Conservation (phyloP, 1,139 yeast genomes). For the Debaryomyces sp. region DNA sequence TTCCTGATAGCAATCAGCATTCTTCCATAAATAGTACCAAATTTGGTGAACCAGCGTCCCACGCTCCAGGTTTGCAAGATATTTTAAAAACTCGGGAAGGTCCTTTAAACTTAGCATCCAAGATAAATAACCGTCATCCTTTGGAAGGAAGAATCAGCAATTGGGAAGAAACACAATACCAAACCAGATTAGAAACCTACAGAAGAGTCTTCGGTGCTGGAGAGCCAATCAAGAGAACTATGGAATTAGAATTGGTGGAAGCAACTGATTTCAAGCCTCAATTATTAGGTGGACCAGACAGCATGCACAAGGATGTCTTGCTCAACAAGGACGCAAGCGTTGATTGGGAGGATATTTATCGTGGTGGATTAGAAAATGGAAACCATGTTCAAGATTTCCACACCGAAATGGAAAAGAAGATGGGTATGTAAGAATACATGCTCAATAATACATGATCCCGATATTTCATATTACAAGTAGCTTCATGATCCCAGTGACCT, state of each 20-base stretch:
- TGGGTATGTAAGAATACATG: conserved; percentile 49
- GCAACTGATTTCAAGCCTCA: conserved; percentile 74
- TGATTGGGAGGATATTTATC: conserved; percentile 94
- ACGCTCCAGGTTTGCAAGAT: conserved; percentile 65
- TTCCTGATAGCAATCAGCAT: conserved; percentile 48
- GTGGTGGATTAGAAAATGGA: conserved; percentile 50
- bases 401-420: conserved; percentile 66
- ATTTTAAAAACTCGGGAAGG: conserved; percentile 60
- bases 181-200: conserved; percentile 72
- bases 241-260: conserved; percentile 80
- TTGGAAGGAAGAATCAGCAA: conserved; percentile 70
- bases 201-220: conserved; percentile 90
- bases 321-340: conserved; percentile 71
- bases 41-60: conserved; percentile 56
- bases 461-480: neutral
- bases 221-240: conserved; percentile 86
- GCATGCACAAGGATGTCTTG: conserved; percentile 77
- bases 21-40: conserved; percentile 48
- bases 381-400: conserved; percentile 57
- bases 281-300: conserved; percentile 55
- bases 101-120: conserved; percentile 63
- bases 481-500: neutral
- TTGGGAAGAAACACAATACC: conserved; percentile 82
- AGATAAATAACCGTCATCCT: conserved; percentile 85
- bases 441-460: neutral